Conservation (phyloP, 495 filamentous ascomycete genomes). For the Ramalina peruviana region DNA sequence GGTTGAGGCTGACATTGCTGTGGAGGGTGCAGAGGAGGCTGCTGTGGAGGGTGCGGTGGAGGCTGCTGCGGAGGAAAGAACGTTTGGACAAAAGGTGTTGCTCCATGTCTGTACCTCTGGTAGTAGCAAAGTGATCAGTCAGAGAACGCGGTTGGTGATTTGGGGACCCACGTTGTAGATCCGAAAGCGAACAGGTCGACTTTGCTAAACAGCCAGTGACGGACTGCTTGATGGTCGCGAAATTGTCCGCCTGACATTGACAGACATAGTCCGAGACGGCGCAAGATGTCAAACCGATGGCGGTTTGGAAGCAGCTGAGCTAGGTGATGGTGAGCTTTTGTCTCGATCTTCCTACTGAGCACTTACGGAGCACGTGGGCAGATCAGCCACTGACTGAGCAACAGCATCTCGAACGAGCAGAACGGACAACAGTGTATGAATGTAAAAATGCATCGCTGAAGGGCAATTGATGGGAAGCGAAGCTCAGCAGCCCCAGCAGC, state of each 20-base stretch:
- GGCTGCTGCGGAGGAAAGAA: conserved; percentile 4
- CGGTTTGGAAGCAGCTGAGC: conserved; percentile 7
- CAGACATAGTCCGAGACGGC: conserved; percentile 6
- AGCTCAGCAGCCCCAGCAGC: no score
- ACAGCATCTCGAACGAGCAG: no score
- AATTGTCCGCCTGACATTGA: conserved; percentile 4
- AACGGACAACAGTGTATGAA: no score
- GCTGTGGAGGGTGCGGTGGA: neutral
- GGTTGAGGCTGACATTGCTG: neutral
- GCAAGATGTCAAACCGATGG: conserved; percentile 2
- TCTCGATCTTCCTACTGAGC: neutral
- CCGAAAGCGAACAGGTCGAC: conserved; percentile 7
- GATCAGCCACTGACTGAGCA: conserved; percentile 8
- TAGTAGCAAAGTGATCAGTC: neutral
- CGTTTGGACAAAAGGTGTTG: conserved; percentile 7
- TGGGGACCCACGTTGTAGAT: conserved; percentile 1
- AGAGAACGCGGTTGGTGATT: neutral
- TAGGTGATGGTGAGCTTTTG: neutral
- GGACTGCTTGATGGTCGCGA: conserved; percentile 3
- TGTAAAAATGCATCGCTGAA: no score
- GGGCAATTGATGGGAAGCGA: no score
- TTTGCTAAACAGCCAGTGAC: conserved; percentile 6
- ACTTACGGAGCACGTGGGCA: conserved; percentile 10
- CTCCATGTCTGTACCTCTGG: conserved; percentile 5
- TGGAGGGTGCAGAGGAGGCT: conserved; percentile 1